Base-by-base conservation (phyloP, 192 early-diverging fungal species). In the Geosiphon pyriformis region DNA sequence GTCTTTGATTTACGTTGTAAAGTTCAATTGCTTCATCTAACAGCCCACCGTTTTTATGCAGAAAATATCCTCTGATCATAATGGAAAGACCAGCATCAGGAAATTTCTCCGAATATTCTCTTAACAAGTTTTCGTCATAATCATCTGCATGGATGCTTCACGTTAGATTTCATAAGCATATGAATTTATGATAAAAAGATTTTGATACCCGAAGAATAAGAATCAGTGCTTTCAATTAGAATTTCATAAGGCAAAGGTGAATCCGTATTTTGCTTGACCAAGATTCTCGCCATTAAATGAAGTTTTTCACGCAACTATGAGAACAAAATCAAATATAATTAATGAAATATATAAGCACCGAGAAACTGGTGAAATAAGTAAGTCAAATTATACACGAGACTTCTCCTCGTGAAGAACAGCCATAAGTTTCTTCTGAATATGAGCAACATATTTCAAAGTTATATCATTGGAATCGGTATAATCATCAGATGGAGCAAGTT, bases 171-270 rank as follows among this genome's bases (percentile, higher is more conserved):
- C 23, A 55, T 20, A 10, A 34, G 12, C 3, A 46, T n/a, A 50
- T n/a, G 25, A 30, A 15, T 30, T 6, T 2, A 56, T 18, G 26
- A 1, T n/a, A 37, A 23, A 68, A 31, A 32, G 3, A 68, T 52
- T 26, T 34, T 62, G 20, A 69, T 74, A 76, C 78, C 75, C 29
- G 71, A 59, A 55, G 48, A 63, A 18, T 42, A 47, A 3, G 70
- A 74, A 59, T 85, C 69, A 0, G 68, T 74, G 32, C 71, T 72
- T 55, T 82, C 82, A 42, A 85, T 73, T 3, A 81, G 23, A 1
- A 81, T 58, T 64, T 85, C 79, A 58, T 76, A 80, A 18, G 81
- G 74, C 15, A 78, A 25, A 18, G 74, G 64, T 15, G 72, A 64
- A 50, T 67, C 26, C 11, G 33, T 52, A 53, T 65, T 48, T 12